Evolutionary conservation across 2,329 filamentous ascomycete genomes (phyloP).

Genomic region (Fusarium mundagurra): DNA sequence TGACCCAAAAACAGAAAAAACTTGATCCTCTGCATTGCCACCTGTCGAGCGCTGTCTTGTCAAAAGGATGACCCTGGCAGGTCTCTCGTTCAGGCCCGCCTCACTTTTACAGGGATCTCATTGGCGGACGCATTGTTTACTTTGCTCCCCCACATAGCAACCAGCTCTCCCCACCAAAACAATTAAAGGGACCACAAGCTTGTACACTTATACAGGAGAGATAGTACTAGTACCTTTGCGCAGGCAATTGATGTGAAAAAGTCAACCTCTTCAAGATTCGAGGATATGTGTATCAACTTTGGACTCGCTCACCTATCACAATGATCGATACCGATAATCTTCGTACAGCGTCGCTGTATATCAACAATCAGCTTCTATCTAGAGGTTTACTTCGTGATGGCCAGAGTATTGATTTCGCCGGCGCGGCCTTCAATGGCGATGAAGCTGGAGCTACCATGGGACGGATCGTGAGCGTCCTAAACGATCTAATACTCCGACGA

Average conservation of each 20-base stretch:
- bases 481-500: constrained; percentile 89
- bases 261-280: constrained; percentile 18
- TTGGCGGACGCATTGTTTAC: constrained; percentile 49
- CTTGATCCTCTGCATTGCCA: constrained; percentile 37
- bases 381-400: constrained; percentile 73
- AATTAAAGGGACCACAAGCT: constrained; percentile 24
- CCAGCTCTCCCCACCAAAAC: constrained; percentile 45
- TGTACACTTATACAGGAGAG: constrained; percentile 31
- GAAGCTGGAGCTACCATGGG: constrained; percentile 74
- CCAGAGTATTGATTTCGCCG: constrained; percentile 83
- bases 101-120: constrained; percentile 41
- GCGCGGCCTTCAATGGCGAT: constrained; percentile 67
- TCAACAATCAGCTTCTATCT: constrained; percentile 77
- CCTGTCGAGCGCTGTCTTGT: constrained; percentile 39
- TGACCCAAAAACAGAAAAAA: constrained; percentile 13
- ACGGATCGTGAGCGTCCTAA: constrained; percentile 89
- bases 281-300: constrained; percentile 37
- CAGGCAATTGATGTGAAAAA: constrained; percentile 20
- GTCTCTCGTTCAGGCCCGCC: constrained; percentile 20
- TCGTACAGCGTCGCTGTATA: constrained; percentile 74
- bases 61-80: constrained; percentile 28
- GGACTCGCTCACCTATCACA: constrained; percentile 26
- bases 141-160: constrained; percentile 51
- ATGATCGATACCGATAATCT: constrained; percentile 71
- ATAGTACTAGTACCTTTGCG: constrained; percentile 10